Conservation (phyloP, 106 monocot species). For the Dactylorhiza incarnata region DNA sequence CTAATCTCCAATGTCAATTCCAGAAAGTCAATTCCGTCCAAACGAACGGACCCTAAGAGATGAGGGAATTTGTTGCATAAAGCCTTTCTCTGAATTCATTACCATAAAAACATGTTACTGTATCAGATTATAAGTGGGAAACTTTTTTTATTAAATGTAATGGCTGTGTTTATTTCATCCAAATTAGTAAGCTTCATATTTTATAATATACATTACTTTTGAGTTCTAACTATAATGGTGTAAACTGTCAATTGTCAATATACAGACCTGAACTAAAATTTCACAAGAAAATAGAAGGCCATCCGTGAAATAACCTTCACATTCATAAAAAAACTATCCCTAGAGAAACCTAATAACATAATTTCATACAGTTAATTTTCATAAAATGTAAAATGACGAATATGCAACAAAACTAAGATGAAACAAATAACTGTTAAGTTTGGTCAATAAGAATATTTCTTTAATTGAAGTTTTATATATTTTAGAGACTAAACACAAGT, state of each 20-base stretch:
- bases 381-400: background rate
- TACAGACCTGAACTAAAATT: background rate
- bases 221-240: background rate
- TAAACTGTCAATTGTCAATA: background rate
- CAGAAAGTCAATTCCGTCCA: too few relatives aligned
- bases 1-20: too few relatives aligned
- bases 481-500: background rate
- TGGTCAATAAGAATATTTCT: background rate
- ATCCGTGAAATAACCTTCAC: too few relatives aligned
- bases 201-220: background rate
- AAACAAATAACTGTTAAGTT: background rate
- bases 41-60: too few relatives aligned
- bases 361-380: background rate
- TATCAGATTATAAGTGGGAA: slow-evolving; percentile 62
- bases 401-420: background rate
- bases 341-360: too few relatives aligned
- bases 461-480: background rate
- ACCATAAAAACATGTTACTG: slow-evolving; percentile 65
- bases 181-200: background rate
- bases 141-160: background rate
- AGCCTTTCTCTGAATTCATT: slow-evolving; percentile 90
- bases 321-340: too few relatives aligned
- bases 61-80: too few relatives aligned
- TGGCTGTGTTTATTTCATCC: background rate
- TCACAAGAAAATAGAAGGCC: background rate